Percentiles rank a stretch among this genome's conserved stretches.
Evolutionary conservation across 129 eudicot genomes (phyloP).

Genomic region (Lactuca saligna): DNA sequence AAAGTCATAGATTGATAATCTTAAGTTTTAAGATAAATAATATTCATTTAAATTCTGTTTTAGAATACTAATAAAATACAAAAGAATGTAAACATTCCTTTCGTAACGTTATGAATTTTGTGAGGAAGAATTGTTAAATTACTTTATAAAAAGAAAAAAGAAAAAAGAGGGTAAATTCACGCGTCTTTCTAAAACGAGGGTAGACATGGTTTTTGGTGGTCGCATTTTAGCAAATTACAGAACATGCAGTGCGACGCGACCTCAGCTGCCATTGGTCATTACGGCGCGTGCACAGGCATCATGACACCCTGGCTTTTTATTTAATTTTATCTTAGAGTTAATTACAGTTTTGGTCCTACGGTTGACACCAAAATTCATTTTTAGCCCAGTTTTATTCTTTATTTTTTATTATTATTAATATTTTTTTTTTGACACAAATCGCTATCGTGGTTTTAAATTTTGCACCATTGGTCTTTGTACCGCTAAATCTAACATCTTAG

Average conservation of each 20-base stretch:
- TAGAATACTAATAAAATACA: not conserved
- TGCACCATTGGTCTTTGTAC: too few species aligned
- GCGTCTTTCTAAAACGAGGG: not conserved
- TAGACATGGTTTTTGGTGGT: not conserved
- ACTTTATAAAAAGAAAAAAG: too few species aligned
- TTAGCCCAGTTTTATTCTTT: too few species aligned
- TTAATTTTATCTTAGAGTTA: too few species aligned
- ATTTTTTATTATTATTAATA: too few species aligned
- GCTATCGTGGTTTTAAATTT: too few species aligned
- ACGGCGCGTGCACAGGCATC: not conserved
- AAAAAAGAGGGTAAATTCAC: not conserved
- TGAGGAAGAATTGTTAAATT: not conserved
- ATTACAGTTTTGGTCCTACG: too few species aligned
- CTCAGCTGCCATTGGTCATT: not conserved
- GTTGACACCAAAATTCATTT: too few species aligned
- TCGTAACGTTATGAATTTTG: not conserved
- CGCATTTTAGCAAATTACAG: not conserved
- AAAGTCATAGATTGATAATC: not conserved
- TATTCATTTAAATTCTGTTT: not conserved
- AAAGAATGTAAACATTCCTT: not conserved
- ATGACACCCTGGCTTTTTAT: not conserved
- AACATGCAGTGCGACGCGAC: conserved; percentile 11
- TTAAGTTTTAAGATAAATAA: too few species aligned
- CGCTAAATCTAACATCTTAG: too few species aligned
- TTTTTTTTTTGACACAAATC: too few species aligned